Conservation (phyloP, 495 filamentous ascomycete species). For the Penicillium manginii region DNA sequence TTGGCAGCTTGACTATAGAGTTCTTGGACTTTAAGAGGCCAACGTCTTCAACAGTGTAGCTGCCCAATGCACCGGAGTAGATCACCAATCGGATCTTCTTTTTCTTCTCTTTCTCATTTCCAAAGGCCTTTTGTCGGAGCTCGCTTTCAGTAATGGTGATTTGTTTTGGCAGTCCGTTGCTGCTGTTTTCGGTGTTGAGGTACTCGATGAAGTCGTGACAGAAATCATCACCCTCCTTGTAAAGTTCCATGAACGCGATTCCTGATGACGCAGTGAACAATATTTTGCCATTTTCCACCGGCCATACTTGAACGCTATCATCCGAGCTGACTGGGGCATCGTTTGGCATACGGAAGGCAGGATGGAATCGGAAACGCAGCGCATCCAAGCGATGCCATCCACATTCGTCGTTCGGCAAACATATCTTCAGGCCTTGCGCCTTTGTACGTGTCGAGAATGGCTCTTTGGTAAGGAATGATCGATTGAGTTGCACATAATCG, state of each 20-base stretch:
- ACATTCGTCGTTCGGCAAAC: conserved; percentile 77
- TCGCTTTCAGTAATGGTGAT: conserved; percentile 75
- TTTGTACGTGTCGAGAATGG: conserved; percentile 84
- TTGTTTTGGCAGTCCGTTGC: conserved; percentile 66
- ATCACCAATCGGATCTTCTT: conserved; percentile 70
- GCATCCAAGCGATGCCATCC: conserved; percentile 87
- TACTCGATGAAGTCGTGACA: conserved; percentile 84
- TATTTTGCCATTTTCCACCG: conserved; percentile 78
- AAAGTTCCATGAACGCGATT: conserved; percentile 81
- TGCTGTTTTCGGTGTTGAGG: conserved; percentile 59
- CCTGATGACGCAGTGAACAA: conserved; percentile 81
- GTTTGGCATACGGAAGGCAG: conserved; percentile 82
- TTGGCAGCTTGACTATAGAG: conserved; percentile 72
- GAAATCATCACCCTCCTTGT: conserved; percentile 70
- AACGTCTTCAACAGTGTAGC: conserved; percentile 75
- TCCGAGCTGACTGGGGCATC: conserved; percentile 70
- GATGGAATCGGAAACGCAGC: conserved; percentile 86
- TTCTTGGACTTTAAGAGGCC: conserved; percentile 67
- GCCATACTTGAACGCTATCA: conserved; percentile 85
- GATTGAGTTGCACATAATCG: conserved; percentile 81
- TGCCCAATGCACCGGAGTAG: conserved; percentile 74
- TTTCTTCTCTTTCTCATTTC: conserved; percentile 69
- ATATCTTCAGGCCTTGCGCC: conserved; percentile 72
- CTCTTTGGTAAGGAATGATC: conserved; percentile 78
- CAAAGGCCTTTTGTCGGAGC: conserved; percentile 64